Conservation (phyloP, 129 eudicot genomes). For the Artemisia argyi region DNA sequence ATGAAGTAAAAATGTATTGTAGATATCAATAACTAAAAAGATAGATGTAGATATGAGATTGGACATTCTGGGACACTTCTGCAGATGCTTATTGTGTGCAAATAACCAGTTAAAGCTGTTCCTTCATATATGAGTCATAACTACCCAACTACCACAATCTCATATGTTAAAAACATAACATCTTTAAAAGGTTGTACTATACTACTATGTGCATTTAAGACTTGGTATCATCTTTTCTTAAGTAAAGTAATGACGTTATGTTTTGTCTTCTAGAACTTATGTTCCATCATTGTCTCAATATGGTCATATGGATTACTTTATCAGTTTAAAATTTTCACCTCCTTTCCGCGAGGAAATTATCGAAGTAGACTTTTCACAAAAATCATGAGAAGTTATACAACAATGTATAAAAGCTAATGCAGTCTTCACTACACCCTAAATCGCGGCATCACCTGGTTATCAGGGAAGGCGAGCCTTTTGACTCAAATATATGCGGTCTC, state of each 20-base stretch:
- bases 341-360: too few relatives aligned
- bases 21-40: too few relatives aligned
- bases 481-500: too few relatives aligned
- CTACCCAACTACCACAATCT: constrained; percentile 27
- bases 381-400: too few relatives aligned
- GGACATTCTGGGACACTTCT: constrained; percentile 26
- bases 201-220: constrained; percentile 4
- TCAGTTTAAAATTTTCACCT: too few relatives aligned
- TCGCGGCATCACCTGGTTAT: too few relatives aligned
- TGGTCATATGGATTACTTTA: background rate
- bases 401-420: too few relatives aligned
- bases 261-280: constrained; percentile 17
- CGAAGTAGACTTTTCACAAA: too few relatives aligned
- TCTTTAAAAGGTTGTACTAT: constrained; percentile 29
- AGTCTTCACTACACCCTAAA: too few relatives aligned
- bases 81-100: constrained; percentile 27
- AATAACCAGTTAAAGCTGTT: constrained; percentile 25
- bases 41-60: constrained; percentile 20
- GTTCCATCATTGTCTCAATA: constrained; percentile 26
- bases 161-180: constrained; percentile 14
- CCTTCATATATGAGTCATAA: constrained; percentile 26
- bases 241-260: constrained; percentile 8
- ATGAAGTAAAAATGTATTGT: too few relatives aligned
- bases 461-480: too few relatives aligned
- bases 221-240: constrained; percentile 4